Conservation (phyloP, 352 stramenopile species). For the Globisporangium irregulare region DNA sequence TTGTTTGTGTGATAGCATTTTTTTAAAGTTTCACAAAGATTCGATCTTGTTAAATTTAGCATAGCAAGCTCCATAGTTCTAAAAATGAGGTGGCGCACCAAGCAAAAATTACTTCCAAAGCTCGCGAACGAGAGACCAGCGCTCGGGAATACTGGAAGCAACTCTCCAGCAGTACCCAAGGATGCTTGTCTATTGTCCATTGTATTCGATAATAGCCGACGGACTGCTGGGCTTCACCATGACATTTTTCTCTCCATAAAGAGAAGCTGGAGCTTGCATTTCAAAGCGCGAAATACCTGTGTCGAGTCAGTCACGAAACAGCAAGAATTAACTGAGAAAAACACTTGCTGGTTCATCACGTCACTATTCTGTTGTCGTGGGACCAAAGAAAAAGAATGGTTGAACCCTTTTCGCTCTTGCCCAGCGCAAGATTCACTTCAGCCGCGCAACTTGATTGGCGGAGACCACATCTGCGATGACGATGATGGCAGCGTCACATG, state of each 20-base stretch:
- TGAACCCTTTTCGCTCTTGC: background rate
- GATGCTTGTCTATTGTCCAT: background rate
- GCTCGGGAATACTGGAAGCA: background rate
- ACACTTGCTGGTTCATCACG: background rate
- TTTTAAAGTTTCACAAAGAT: background rate
- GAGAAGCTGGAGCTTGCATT: background rate
- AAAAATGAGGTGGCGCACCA: background rate
- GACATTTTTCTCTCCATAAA: background rate
- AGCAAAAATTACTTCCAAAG: background rate
- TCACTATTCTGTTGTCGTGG: background rate
- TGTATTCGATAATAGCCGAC: background rate
- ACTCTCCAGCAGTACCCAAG: background rate
- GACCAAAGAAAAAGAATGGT: background rate
- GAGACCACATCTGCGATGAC: background rate
- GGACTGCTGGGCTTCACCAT: background rate
- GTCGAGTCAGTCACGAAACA: background rate
- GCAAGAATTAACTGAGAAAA: background rate
- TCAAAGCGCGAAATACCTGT: background rate
- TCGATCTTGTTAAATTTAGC: background rate
- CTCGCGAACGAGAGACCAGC: background rate
- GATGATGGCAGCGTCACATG: background rate
- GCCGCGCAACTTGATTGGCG: background rate
- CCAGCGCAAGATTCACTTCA: background rate
- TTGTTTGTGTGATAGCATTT: background rate
- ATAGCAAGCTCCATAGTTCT: background rate